Evolutionary conservation across 768 basidiomycete genomes (phyloP).

Genomic region (Leucosporidium scottii): DNA sequence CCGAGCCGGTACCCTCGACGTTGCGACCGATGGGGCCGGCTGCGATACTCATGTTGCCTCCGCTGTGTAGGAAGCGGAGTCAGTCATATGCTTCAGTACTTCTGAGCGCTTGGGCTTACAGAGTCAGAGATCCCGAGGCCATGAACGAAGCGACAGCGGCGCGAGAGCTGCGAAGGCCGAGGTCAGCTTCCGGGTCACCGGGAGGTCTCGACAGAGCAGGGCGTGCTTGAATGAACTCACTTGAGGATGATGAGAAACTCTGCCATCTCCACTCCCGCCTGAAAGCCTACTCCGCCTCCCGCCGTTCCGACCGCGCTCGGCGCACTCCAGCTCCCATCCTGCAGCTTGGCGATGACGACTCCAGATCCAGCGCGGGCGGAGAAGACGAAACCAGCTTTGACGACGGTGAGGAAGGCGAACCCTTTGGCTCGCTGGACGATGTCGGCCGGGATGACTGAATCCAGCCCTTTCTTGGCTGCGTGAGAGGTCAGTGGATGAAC

Average conservation of each 20-base stretch:
- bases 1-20: constrained; percentile 72
- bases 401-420: constrained; percentile 32
- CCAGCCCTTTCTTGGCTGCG: constrained; percentile 28
- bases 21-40: constrained; percentile 85
- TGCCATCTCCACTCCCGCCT: constrained; percentile 44
- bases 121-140: constrained; percentile 73
- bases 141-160: constrained; percentile 70
- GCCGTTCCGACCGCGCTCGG: constrained; percentile 92
- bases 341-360: constrained; percentile 31
- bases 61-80: constrained; percentile 2
- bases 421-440: constrained; percentile 36
- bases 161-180: background rate
- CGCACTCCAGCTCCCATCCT: constrained; percentile 60
- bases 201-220: background rate
- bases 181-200: background rate
- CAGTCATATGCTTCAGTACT: too few relatives aligned
- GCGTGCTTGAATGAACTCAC: constrained; percentile 45
- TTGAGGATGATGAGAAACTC: constrained; percentile 63
- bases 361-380: constrained; percentile 35
- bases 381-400: constrained; percentile 38
- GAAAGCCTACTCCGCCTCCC: constrained; percentile 76
- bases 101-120: constrained; percentile 7
- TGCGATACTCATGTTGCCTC: constrained; percentile 44
- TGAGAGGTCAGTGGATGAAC: background rate
- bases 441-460: constrained; percentile 34